Evolutionary conservation across 2,329 filamentous ascomycete species (phyloP).

Genomic region (Aspergillus sp.): DNA sequence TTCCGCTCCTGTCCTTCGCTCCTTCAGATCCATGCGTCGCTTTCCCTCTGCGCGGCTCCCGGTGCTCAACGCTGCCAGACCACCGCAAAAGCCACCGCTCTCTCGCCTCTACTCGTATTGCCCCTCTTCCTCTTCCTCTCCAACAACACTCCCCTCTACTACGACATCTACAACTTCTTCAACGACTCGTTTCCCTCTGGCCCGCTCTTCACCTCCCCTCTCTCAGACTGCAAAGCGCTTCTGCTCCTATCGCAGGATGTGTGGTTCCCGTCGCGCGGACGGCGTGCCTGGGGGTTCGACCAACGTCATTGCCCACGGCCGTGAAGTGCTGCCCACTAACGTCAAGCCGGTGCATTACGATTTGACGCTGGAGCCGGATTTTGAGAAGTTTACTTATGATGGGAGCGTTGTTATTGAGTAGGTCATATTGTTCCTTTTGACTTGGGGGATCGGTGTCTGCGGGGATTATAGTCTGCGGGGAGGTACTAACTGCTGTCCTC

Average conservation of each 20-base stretch:
- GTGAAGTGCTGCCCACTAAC: slow-evolving; percentile 83
- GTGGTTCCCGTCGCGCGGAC: slow-evolving; percentile 59
- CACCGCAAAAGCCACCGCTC: slow-evolving; percentile 21
- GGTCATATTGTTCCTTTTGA: slow-evolving; percentile 13
- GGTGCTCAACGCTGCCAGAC: slow-evolving; percentile 23
- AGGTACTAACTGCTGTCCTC: slow-evolving; percentile 7
- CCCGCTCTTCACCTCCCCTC: slow-evolving; percentile 16
- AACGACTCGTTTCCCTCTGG: slow-evolving; percentile 12
- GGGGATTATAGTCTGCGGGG: background rate
- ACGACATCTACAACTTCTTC: slow-evolving; percentile 18
- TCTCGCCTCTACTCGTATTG: slow-evolving; percentile 8
- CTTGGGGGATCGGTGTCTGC: background rate
- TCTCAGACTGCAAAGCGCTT: slow-evolving; percentile 41
- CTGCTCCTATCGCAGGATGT: slow-evolving; percentile 69
- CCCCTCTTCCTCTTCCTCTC: slow-evolving; percentile 19
- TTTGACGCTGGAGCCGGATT: slow-evolving; percentile 82
- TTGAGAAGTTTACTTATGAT: slow-evolving; percentile 77
- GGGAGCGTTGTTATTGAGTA: slow-evolving; percentile 77
- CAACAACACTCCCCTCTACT: slow-evolving; percentile 9
- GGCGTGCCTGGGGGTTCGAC: slow-evolving; percentile 44
- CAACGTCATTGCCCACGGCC: slow-evolving; percentile 51
- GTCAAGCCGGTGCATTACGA: slow-evolving; percentile 90
- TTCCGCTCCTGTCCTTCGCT: slow-evolving; percentile 8
- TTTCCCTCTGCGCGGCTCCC: slow-evolving; percentile 26
- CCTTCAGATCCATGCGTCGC: slow-evolving; percentile 22